A percentile compares a stretch with the other conserved stretches of the same genome.
Evolutionary conservation across 1,139 yeast genomes (phyloP).

Genomic region (Citeromyces hawaiiensis): DNA sequence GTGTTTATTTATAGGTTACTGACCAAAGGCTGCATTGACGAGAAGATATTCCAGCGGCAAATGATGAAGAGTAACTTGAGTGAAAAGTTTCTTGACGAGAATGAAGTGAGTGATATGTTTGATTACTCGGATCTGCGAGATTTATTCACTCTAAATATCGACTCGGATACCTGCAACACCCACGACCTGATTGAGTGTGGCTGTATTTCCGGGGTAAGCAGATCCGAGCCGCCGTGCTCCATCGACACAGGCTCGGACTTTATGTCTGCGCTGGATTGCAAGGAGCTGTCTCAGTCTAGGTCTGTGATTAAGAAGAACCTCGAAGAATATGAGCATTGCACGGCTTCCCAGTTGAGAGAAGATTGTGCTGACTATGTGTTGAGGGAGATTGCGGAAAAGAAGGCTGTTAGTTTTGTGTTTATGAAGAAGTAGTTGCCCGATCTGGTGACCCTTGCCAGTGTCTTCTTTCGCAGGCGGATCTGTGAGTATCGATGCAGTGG

Average conservation of each 20-base stretch:
- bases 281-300: conserved; percentile 18
- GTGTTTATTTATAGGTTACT: conserved; percentile 76
- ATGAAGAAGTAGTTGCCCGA: not conserved
- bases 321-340: conserved; percentile 2
- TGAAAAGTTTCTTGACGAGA: conserved; percentile 57
- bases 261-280: conserved; percentile 39
- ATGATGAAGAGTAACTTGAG: conserved; percentile 73
- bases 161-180: conserved; percentile 48
- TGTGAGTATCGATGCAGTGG: too few relatives aligned
- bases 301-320: conserved; percentile 2
- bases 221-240: conserved; percentile 10
- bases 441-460: too few relatives aligned
- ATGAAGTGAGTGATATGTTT: conserved; percentile 33
- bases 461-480: too few relatives aligned
- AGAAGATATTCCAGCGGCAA: conserved; percentile 90
- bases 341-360: not conserved
- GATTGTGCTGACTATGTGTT: not conserved
- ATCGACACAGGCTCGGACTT: conserved; percentile 19
- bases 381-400: not conserved
- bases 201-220: conserved; percentile 42
- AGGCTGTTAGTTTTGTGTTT: not conserved
- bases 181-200: conserved; percentile 73
- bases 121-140: conserved; percentile 57
- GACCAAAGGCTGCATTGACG: conserved; percentile 87
- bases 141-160: conserved; percentile 45